Evolutionary conservation across 345 rosid genomes (phyloP), one percentile per base, ranked within the genome.

Genomic region (Gossypium raimondii): DNA sequence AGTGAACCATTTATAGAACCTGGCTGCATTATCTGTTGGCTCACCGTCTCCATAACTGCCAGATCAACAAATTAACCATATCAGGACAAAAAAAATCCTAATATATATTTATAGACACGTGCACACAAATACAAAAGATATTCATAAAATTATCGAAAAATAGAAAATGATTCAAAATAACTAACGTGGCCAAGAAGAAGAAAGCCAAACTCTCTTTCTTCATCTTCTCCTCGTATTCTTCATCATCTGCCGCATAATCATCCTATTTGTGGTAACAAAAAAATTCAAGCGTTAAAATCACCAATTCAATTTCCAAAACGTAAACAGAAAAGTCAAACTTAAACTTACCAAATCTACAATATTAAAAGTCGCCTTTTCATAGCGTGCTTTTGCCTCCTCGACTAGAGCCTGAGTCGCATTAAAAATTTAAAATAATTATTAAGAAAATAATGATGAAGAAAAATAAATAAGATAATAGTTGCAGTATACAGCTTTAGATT

Each of bases 31-130:
- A 43, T 96, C 99, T 0, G 99, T 96, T 11, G 99, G 99, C 80
- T 96, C 99, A 50, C 99, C 99, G 75, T 96, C 99, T 84, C 99
- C 99, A 67, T 96, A 96, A 75, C 99, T 96, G 72, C 75, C 80
- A 11, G 18, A 57, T 76, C 70, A 34, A 50, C 48, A 17, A 20
- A 45, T 74, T 71, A 78, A 72, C 64, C 41, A 68, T 17, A 76
- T 75, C 50, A 81, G 58, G 11, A 53, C 59, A 47, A 14, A 5
- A 22, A 44, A 41, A 45, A 3, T 47, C 11, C 27, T 12, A 13
- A 14, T 3, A 22, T 22, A 17, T 2, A 3, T 34, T 34, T 34
- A 34, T 34, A 34, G 1, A 9, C 3, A 45, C 50, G 7, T 2
- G 12, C 50, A 56, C 10, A 9, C 7, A n/a, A 0, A 43, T n/a